A percentile compares a stretch with the other conserved stretches of the same genome.
Conservation (phyloP, 2,329 filamentous ascomycete genomes). For the Colletotrichum zoysiae region DNA sequence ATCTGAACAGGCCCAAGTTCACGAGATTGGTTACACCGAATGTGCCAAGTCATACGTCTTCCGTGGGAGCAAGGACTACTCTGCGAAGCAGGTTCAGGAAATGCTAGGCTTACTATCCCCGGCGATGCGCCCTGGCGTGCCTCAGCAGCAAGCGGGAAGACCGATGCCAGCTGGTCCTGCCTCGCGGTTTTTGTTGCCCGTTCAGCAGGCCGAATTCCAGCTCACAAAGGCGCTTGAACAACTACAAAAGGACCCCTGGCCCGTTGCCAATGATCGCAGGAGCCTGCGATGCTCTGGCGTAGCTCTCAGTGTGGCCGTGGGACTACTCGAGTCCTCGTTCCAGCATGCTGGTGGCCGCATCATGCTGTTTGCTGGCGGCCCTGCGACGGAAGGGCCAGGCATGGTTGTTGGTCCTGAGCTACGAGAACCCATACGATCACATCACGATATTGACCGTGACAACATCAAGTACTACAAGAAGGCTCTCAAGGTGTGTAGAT, state of each 20-base stretch:
- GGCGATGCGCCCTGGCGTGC: constrained; percentile 79
- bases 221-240: constrained; percentile 96
- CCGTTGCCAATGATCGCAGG: constrained; percentile 92
- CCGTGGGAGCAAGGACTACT: constrained; percentile 96
- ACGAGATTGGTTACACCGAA: constrained; percentile 97
- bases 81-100: constrained; percentile 98
- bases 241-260: constrained; percentile 97
- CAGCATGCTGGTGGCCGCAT: constrained; percentile 95
- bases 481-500: constrained; percentile 80
- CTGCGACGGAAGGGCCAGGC: constrained; percentile 94
- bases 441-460: constrained; percentile 98
- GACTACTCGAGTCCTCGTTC: constrained; percentile 93
- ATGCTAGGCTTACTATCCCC: constrained; percentile 90
- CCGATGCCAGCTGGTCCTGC: constrained; percentile 83
- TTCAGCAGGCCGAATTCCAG: constrained; percentile 96
- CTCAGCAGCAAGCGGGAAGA: constrained; percentile 79
- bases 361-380: constrained; percentile 96
- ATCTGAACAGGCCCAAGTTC: constrained; percentile 81
- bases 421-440: constrained; percentile 95
- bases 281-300: constrained; percentile 94
- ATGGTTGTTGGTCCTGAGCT: constrained; percentile 97
- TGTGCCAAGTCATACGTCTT: constrained; percentile 99
- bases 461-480: constrained; percentile 99
- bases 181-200: constrained; percentile 90
- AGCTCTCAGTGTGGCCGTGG: constrained; percentile 94